Percentiles rank a stretch among this genome's conserved stretches.
Conservation (phyloP, 441 rosid genomes). For the Aleurites moluccanus region DNA sequence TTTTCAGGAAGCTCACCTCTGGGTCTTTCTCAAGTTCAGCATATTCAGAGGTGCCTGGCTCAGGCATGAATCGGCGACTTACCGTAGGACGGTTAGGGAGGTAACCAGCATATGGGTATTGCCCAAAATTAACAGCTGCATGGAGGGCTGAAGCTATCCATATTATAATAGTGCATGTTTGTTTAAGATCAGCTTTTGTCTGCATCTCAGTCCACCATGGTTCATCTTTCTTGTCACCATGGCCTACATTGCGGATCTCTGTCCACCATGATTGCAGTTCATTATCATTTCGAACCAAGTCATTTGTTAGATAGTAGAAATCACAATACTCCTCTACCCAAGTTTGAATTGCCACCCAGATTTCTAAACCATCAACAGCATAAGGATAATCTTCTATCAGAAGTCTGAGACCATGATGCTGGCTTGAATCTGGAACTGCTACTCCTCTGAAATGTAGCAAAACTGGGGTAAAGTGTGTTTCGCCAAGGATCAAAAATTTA, state of each 20-base stretch:
- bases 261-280: slow-evolving; percentile 92
- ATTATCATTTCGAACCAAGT: slow-evolving; percentile 48
- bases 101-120: slow-evolving; percentile 86
- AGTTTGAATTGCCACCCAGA: slow-evolving; percentile 79
- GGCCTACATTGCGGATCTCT: slow-evolving; percentile 63
- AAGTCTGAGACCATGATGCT: slow-evolving; percentile 53
- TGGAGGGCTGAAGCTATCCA: slow-evolving; percentile 94
- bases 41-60: slow-evolving; percentile 69
- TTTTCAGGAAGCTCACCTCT: slow-evolving; percentile 60
- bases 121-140: slow-evolving; percentile 92
- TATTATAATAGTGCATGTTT: slow-evolving; percentile 70
- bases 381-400: slow-evolving; percentile 84
- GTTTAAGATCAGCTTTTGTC: slow-evolving; percentile 50
- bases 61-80: slow-evolving; percentile 90
- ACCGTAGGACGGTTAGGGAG: slow-evolving; percentile 86
- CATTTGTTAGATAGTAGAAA: slow-evolving; percentile 60
- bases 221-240: slow-evolving; percentile 70
- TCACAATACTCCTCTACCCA: slow-evolving; percentile 82
- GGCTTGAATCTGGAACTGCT: slow-evolving; percentile 53
- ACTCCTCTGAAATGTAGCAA: slow-evolving; percentile 59
- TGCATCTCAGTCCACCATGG: slow-evolving; percentile 77
- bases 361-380: slow-evolving; percentile 83
- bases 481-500: not conserved
- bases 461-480: slow-evolving; percentile 14
- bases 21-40: slow-evolving; percentile 50